Percentiles rank a stretch among this genome's conserved stretches.
Conservation (phyloP, 2,329 filamentous ascomycete genomes). For the Monosporascus sp. region DNA sequence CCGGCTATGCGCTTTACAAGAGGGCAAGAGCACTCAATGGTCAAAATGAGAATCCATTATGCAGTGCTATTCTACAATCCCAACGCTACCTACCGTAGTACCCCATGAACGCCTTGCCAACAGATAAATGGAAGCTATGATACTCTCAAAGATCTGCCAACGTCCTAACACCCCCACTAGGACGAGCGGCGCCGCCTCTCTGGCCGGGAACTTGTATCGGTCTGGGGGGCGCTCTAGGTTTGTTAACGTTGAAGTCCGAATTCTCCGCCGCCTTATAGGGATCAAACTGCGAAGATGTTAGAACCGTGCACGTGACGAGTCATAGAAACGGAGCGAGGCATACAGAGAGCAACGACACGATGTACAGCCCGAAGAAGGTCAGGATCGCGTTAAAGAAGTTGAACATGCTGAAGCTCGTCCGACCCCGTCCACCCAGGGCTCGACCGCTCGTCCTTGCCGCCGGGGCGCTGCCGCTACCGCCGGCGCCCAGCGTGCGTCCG, state of each 20-base stretch:
- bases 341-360: constrained; percentile 57
- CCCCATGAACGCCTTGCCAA: neutral
- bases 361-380: constrained; percentile 55
- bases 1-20: no score
- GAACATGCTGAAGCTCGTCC: constrained; percentile 32
- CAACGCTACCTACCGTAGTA: neutral
- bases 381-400: constrained; percentile 45
- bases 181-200: constrained; percentile 18
- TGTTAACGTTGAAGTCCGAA: constrained; percentile 53
- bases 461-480: constrained; percentile 16
- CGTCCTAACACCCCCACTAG: constrained; percentile 35
- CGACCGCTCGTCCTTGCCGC: constrained; percentile 14
- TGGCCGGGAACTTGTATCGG: constrained; percentile 16
- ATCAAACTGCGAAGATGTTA: constrained; percentile 43
- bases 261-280: constrained; percentile 56
- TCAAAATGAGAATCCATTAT: neutral
- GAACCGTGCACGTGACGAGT: neutral
- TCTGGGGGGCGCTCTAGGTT: constrained; percentile 24
- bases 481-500: constrained; percentile 52
- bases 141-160: constrained; percentile 44
- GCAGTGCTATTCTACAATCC: neutral
- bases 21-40: no score
- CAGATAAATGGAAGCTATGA: neutral
- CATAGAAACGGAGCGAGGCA: constrained; percentile 19
- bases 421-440: constrained; percentile 13